Conservation (phyloP, 2,329 filamentous ascomycete species). For the Blastomyces gilchristii region DNA sequence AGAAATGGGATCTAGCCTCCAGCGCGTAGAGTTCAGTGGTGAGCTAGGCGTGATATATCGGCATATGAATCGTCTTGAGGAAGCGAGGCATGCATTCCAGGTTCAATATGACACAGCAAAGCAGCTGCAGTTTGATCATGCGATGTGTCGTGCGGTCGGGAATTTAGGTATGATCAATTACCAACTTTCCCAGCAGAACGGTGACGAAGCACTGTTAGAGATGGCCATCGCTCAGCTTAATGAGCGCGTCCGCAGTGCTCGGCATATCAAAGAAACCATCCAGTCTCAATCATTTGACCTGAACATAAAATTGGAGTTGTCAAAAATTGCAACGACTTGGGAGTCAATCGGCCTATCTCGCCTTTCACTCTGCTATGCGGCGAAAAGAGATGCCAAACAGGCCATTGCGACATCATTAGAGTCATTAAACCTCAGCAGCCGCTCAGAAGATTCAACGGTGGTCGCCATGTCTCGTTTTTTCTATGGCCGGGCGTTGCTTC, state of each 20-base stretch:
- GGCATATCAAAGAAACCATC: background rate
- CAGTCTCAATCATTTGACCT: background rate
- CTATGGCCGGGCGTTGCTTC: background rate
- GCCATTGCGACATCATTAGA: background rate
- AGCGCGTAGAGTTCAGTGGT: background rate
- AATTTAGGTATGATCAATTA: conserved; percentile 1
- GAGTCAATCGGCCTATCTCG: background rate
- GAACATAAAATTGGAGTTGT: background rate
- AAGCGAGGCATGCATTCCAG: background rate
- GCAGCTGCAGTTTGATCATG: background rate
- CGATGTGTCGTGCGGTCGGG: background rate
- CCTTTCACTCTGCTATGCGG: background rate
- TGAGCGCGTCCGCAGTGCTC: background rate
- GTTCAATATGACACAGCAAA: background rate
- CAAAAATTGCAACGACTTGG: background rate
- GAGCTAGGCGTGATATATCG: background rate
- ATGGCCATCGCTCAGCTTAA: background rate
- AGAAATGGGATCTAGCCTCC: background rate
- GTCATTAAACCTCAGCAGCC: background rate
- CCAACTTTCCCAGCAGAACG: background rate
- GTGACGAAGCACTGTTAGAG: background rate
- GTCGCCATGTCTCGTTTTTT: background rate
- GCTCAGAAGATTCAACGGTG: background rate
- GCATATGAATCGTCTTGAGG: background rate
- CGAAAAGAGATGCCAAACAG: background rate